Base-by-base conservation (phyloP, 2,329 filamentous ascomycete species). In the Rosellinia necatrix region DNA sequence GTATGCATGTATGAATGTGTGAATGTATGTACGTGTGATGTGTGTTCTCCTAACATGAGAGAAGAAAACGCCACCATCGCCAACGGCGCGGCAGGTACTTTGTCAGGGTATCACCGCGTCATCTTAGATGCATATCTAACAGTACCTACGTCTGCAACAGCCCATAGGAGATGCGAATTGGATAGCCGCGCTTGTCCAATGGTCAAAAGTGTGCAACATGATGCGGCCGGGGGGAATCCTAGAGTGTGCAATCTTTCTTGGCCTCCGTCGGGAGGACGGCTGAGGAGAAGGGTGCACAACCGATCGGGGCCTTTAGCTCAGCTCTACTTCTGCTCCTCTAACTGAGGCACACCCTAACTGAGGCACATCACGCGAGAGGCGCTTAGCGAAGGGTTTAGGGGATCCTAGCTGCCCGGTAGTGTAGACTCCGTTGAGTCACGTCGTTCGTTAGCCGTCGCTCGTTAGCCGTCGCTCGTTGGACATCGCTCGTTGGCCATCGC, bases 121-220 rank as follows among this genome's bases (percentile, higher is more conserved):
- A 35, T 46, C 25, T 50, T 44, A 30, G 27, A 17, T 51, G 46
- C 41, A 46, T 47, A 40, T 24, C 13, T 22, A 49, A 58, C 34
- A 10, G 27, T n/a, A 35, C n/a, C n/a, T n/a, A n/a, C 24, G 34
- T 9, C 35, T 37, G 27, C 32, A 44, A 22, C 17, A 55, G 51
- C 44, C 38, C 29, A 8, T 48, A 15, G 34, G 19, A 38, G 21
- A 44, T 40, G 34, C 40, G 24, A 32, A 47, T 41, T 24, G 41
- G 50, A 35, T 27, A 15, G 24, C 22, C 32, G 38, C 38, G 38
- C 32, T 44, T 49, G 40, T 40, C 30, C 46, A 21, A 49, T n/a
- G 34, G 15, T 34, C 40, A 7, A 47, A 25, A 10, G 7, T 21
- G 24, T 22, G 34, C 12, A 19, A 25, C 30, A 34, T 22, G 22